Percentiles rank a stretch among this genome's conserved stretches.
Evolutionary conservation across 2,329 filamentous ascomycete genomes (phyloP).

Genomic region (Diplodia intermedia): DNA sequence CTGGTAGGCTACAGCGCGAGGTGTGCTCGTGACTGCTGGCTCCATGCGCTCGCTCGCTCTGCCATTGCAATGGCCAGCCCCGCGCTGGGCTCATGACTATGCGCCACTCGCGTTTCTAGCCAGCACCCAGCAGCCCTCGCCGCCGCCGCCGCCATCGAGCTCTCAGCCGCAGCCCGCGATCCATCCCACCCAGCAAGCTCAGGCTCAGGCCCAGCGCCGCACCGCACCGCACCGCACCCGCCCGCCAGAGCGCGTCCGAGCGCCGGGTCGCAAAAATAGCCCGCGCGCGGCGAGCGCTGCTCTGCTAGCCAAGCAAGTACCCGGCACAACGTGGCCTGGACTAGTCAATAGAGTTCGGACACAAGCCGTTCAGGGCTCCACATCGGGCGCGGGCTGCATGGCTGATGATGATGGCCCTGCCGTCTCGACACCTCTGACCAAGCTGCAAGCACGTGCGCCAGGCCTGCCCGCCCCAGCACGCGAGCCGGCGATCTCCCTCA

Average conservation of each 20-base stretch:
- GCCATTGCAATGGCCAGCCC: slow-evolving; percentile 15
- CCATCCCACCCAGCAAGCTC: background rate
- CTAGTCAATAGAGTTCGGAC: slow-evolving; percentile 30
- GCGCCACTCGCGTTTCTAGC: slow-evolving; percentile 17
- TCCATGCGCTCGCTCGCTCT: slow-evolving; percentile 19
- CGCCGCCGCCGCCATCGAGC: background rate
- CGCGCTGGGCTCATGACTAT: slow-evolving; percentile 27
- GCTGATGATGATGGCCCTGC: slow-evolving; percentile 24
- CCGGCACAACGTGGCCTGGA: slow-evolving; percentile 21
- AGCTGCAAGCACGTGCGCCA: slow-evolving; percentile 19
- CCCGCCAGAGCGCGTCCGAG: slow-evolving; percentile 3
- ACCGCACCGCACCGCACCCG: slow-evolving; percentile 1
- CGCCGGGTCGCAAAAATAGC: slow-evolving; percentile 20
- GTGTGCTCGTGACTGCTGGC: slow-evolving; percentile 18
- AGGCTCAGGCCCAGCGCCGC: slow-evolving; percentile 5
- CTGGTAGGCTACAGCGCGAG: slow-evolving; percentile 14
- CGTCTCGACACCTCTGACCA: slow-evolving; percentile 14
- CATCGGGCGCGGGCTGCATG: slow-evolving; percentile 22
- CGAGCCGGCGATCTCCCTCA: slow-evolving; percentile 23
- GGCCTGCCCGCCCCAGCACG: slow-evolving; percentile 8
- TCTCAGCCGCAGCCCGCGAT: slow-evolving; percentile 10
- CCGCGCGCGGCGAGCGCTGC: slow-evolving; percentile 1
- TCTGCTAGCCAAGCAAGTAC: slow-evolving; percentile 16
- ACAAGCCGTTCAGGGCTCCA: slow-evolving; percentile 23
- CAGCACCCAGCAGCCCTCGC: background rate